phyloP scores from a whole-genome alignment of 352 stramenopile genomes.

The Globisporangium perplexum region DNA sequence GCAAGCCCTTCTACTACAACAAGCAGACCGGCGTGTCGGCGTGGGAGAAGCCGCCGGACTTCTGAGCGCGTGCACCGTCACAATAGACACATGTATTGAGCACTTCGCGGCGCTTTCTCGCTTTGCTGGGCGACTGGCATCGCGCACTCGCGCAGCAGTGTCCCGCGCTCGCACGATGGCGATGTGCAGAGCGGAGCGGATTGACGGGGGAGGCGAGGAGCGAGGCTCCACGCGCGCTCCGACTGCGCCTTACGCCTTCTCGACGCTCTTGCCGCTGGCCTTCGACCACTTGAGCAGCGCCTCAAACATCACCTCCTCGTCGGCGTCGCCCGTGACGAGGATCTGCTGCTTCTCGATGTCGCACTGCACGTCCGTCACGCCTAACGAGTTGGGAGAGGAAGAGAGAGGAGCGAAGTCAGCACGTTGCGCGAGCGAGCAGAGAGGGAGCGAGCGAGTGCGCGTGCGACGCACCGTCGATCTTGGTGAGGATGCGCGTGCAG shows the following conservation, averaged over 20 bases:
- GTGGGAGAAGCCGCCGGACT: constrained; percentile 73
- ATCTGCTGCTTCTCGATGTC: constrained; percentile 88
- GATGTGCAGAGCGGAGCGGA: too few relatives aligned
- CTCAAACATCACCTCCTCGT: constrained; percentile 75
- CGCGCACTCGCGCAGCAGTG: background rate
- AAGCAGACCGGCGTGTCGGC: constrained; percentile 74
- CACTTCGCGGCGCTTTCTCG: background rate
- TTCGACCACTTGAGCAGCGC: constrained; percentile 88
- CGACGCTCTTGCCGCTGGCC: constrained; percentile 84
- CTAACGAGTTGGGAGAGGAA: constrained; percentile 16
- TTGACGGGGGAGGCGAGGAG: too few relatives aligned
- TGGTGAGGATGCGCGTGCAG: constrained; percentile 86
- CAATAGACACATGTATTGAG: background rate
- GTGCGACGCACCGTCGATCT: constrained; percentile 80
- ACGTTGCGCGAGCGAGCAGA: too few relatives aligned
- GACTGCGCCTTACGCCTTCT: constrained; percentile 67
- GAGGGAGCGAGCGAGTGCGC: too few relatives aligned
- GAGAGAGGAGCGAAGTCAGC: background rate
- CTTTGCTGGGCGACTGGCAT: background rate
- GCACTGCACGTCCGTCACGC: constrained; percentile 79
- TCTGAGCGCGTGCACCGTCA: constrained; percentile 12
- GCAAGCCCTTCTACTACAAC: constrained; percentile 88
- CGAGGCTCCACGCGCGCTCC: too few relatives aligned
- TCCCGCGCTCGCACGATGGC: background rate
- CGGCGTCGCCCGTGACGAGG: constrained; percentile 69